Conservation (phyloP, 2,329 filamentous ascomycete genomes). For the Fusarium floridanum region DNA sequence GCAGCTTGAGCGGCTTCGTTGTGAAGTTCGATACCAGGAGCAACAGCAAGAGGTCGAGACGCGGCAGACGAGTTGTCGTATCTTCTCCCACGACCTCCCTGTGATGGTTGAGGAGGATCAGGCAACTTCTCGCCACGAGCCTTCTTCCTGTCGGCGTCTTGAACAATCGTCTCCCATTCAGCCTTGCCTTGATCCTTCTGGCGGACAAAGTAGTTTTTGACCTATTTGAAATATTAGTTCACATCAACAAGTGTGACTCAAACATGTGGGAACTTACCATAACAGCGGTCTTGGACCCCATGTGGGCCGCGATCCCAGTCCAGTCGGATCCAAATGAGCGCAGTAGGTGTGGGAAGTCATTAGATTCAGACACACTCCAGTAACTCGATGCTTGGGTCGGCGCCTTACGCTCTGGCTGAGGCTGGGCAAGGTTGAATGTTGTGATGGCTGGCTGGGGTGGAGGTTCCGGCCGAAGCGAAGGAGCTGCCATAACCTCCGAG, state of each 20-base stretch:
- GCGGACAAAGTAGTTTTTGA: constrained; percentile 76
- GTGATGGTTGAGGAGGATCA: constrained; percentile 69
- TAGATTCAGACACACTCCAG: constrained; percentile 87
- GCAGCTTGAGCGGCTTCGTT: constrained; percentile 59
- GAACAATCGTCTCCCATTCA: constrained; percentile 71
- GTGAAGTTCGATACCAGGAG: constrained; percentile 58
- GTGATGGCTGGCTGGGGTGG: constrained; percentile 61
- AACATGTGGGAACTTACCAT: constrained; percentile 71
- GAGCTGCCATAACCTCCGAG: constrained; percentile 68
- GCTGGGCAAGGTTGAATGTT: constrained; percentile 64
- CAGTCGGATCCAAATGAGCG: constrained; percentile 85
- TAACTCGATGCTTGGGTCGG: constrained; percentile 80
- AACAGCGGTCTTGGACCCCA: constrained; percentile 87
- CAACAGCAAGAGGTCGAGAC: constrained; percentile 61
- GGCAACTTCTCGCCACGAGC: constrained; percentile 70
- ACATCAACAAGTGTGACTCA: not conserved
- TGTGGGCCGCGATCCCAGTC: constrained; percentile 78
- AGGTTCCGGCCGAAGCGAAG: constrained; percentile 67
- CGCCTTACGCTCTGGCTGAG: constrained; percentile 63
- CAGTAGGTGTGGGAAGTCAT: constrained; percentile 80
- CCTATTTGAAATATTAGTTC: constrained; percentile 56
- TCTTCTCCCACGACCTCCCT: constrained; percentile 65
- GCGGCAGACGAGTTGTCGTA: constrained; percentile 55
- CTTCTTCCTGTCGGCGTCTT: constrained; percentile 70
- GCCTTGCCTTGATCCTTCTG: constrained; percentile 70